Percentiles rank a stretch among this genome's conserved stretches.
These are phyloP conservation scores for Stephania japonica DNA, from an alignment of 164 flowering plant genomes.

Conservation along the genomic window DNA sequence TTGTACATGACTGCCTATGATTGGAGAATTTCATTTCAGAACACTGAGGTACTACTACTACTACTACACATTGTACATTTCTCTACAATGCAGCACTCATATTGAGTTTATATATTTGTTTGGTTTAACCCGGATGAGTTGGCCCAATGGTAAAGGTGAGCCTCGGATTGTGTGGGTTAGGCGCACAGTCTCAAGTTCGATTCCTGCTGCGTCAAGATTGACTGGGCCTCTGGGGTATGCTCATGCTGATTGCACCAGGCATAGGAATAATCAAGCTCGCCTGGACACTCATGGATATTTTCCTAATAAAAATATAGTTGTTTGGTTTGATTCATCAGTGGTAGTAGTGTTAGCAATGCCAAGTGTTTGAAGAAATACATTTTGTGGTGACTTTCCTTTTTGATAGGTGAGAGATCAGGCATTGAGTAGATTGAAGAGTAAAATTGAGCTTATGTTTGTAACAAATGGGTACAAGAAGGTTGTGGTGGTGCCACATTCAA, in stretches of 20 bases:
- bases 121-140: too few species aligned
- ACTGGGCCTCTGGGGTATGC: too few species aligned
- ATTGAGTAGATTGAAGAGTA: slow-evolving; percentile 69
- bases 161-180: too few species aligned
- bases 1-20: slow-evolving; percentile 73
- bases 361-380: neutral
- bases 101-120: too few species aligned
- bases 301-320: too few species aligned
- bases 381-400: slow-evolving; percentile 6
- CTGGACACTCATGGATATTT: too few species aligned
- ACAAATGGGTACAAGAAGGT: slow-evolving; percentile 63
- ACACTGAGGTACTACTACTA: slow-evolving; percentile 47
- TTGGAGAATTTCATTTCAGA: slow-evolving; percentile 78
- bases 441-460: slow-evolving; percentile 63
- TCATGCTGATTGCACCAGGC: too few species aligned
- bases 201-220: too few species aligned
- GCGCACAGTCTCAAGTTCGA: too few species aligned
- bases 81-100: too few species aligned
- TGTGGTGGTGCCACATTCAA: slow-evolving; percentile 81
- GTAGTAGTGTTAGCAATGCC: neutral
- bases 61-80: neutral
- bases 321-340: neutral
- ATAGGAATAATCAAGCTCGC: too few species aligned
- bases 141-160: too few species aligned
- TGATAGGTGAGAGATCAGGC: slow-evolving; percentile 69